Percentiles rank a stretch among this genome's conserved stretches.
Evolutionary conservation across 352 stramenopile species (phyloP).

Genomic region (Stephanocyclus meneghinianus): DNA sequence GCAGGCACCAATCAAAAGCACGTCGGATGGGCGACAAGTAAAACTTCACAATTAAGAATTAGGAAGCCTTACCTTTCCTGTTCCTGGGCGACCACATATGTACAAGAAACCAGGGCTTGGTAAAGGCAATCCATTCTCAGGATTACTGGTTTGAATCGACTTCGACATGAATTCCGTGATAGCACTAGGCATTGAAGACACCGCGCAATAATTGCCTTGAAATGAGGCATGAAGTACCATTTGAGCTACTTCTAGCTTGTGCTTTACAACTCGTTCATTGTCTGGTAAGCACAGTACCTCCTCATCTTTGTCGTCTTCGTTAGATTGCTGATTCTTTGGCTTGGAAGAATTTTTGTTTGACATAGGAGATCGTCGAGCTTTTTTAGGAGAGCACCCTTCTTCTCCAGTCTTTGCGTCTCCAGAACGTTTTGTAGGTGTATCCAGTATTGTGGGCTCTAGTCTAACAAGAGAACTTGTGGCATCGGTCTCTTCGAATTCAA

Average conservation of each 20-base stretch:
- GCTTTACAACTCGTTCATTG: slow-evolving; percentile 26
- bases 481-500: neutral
- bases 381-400: neutral
- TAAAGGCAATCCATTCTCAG: slow-evolving; percentile 21
- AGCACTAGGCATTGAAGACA: slow-evolving; percentile 21
- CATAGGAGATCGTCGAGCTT: neutral
- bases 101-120: slow-evolving; percentile 53
- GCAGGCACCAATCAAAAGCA: neutral
- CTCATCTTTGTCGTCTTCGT: neutral
- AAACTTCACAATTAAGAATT: slow-evolving; percentile 4
- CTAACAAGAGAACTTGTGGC: neutral
- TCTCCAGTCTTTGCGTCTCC: too few relatives aligned
- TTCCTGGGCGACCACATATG: slow-evolving; percentile 64
- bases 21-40: neutral
- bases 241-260: slow-evolving; percentile 56
- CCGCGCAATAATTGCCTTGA: slow-evolving; percentile 19
- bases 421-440: neutral
- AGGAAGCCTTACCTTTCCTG: slow-evolving; percentile 51
- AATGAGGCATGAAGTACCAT: slow-evolving; percentile 44
- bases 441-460: neutral
- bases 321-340: neutral
- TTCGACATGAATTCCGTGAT: slow-evolving; percentile 50
- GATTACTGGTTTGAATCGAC: slow-evolving; percentile 27
- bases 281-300: slow-evolving; percentile 15
- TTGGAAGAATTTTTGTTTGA: too few relatives aligned